phyloP scores from a whole-genome alignment of 148 eudicot species.

The Polygonum aviculare region DNA sequence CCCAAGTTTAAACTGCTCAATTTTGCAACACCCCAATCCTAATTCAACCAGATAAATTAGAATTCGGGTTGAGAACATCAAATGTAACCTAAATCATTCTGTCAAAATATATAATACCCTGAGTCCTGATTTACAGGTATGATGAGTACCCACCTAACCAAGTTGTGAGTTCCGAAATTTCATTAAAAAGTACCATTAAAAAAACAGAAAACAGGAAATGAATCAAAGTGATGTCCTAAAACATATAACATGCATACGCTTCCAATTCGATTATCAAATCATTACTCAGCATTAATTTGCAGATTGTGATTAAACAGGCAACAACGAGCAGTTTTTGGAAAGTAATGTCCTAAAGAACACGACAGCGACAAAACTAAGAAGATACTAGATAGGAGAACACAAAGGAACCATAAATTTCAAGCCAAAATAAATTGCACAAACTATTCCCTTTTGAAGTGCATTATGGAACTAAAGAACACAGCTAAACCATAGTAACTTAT shows the following conservation, averaged over 20 bases:
- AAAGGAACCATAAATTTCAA: background rate
- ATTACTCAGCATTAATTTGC: background rate
- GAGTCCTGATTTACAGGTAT: background rate
- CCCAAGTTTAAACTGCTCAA: background rate
- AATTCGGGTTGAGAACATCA: background rate
- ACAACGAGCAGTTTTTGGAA: background rate
- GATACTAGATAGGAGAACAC: background rate
- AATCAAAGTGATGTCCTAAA: too few relatives aligned
- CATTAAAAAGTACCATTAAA: too few relatives aligned
- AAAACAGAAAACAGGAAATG: too few relatives aligned
- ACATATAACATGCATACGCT: background rate
- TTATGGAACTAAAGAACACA: background rate
- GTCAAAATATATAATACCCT: too few relatives aligned
- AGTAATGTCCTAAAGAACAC: background rate
- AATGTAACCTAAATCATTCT: background rate
- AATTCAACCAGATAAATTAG: background rate
- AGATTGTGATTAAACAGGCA: background rate
- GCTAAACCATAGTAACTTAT: background rate
- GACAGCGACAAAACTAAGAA: background rate
- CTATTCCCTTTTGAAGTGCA: background rate
- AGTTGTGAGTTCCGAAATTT: background rate
- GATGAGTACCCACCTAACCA: background rate
- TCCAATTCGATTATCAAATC: background rate
- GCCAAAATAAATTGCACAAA: background rate
- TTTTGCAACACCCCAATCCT: background rate